Conservation (phyloP, 164 flowering plant species). For the Hamamelis virginiana region DNA sequence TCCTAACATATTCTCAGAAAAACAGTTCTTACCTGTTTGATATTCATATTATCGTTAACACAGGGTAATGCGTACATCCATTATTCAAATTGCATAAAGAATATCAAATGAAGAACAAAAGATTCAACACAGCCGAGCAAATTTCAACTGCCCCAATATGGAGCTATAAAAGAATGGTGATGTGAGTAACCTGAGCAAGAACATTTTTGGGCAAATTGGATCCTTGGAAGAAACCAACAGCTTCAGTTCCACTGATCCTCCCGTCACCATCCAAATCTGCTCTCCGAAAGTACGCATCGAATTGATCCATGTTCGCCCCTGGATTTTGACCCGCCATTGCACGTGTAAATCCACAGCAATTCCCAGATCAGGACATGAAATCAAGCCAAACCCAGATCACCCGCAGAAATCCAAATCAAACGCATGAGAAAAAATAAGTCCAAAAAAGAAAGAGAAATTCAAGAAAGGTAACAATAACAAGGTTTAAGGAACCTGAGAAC, state of each 20-base stretch:
- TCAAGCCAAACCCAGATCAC: not conserved
- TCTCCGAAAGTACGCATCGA: constrained; percentile 55
- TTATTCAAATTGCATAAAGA: not conserved
- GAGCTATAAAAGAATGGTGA: not conserved
- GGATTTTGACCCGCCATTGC: constrained; percentile 30
- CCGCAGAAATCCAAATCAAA: no score
- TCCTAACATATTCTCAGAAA: not conserved
- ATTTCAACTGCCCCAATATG: no score
- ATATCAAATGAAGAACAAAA: no score
- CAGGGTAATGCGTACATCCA: no score
- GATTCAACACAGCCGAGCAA: no score
- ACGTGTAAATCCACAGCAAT: not conserved
- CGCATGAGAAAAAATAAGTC: no score
- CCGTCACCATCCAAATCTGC: constrained; percentile 95
- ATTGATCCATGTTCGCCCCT: constrained; percentile 40
- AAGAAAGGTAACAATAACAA: no score
- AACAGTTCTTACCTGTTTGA: not conserved
- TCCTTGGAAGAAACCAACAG: constrained; percentile 83
- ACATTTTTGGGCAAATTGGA: constrained; percentile 75
- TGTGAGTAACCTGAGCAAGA: constrained; percentile 75
- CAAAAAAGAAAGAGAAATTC: no score
- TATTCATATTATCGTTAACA: not conserved
- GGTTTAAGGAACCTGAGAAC: no score
- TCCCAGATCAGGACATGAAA: not conserved
- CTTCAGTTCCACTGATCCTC: constrained; percentile 89